Percentiles rank a stretch among this genome's conserved stretches.
These are phyloP conservation scores for Arthrobotrys musiformis DNA, from an alignment of 2,329 filamentous ascomycete species.

Conservation along the genomic window DNA sequence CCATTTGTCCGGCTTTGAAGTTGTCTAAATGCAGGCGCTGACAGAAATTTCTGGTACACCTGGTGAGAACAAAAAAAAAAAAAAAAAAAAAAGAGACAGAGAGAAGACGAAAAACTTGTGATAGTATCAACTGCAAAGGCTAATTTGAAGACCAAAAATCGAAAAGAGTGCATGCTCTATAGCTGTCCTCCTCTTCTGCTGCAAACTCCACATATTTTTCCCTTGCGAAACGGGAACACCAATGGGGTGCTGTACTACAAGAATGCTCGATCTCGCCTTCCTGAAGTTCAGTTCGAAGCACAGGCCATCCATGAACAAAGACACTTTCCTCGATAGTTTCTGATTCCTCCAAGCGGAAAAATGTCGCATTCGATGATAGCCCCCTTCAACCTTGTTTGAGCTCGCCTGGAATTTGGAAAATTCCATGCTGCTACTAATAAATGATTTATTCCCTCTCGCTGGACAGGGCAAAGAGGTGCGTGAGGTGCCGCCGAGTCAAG, in stretches of 20 bases:
- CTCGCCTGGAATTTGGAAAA: slow-evolving; percentile 8
- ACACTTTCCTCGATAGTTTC: background rate
- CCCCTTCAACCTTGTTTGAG: slow-evolving; percentile 20
- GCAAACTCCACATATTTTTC: slow-evolving; percentile 1
- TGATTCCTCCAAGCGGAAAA: slow-evolving; percentile 17
- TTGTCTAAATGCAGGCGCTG: slow-evolving; percentile 2
- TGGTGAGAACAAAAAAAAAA: background rate
- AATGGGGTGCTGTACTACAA: slow-evolving; percentile 15
- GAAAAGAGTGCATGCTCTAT: background rate
- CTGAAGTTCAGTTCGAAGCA: slow-evolving; percentile 18
- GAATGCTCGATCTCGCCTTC: slow-evolving; percentile 15
- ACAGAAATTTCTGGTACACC: background rate
- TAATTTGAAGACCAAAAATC: background rate
- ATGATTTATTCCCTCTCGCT: slow-evolving; percentile 29
- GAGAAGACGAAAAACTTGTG: too few species aligned
- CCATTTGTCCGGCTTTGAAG: slow-evolving; percentile 43
- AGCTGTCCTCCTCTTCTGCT: background rate
- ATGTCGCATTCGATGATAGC: slow-evolving; percentile 32
- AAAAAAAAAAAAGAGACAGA: slow-evolving; percentile 12
- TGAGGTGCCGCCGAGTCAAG: slow-evolving; percentile 23
- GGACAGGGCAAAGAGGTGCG: slow-evolving; percentile 1
- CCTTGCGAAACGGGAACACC: slow-evolving; percentile 46
- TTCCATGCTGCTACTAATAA: background rate
- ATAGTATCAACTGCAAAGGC: background rate
- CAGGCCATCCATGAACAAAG: slow-evolving; percentile 12